Base-by-base conservation (phyloP, 139 green algal genomes). In the Coccomyxa sp. region DNA sequence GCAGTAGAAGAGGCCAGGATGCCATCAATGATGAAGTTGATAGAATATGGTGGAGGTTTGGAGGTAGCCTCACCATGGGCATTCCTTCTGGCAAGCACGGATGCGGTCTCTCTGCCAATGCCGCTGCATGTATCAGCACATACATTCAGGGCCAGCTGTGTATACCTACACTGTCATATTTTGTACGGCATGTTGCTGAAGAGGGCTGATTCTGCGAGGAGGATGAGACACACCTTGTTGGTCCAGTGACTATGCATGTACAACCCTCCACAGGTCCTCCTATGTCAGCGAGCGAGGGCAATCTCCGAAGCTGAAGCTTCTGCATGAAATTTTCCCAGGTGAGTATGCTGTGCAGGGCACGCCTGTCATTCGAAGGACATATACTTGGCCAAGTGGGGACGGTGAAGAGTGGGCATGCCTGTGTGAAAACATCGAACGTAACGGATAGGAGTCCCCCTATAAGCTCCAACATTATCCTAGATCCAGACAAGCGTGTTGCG, bases 31-130 rank as follows among this genome's bases (percentile, higher is more conserved):
- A 68, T 34, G 41, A 24, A 68, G 37, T 16, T 39, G 33, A 75
- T 40, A 34, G n/a, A n/a, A n/a, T n/a, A n/a, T n/a, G n/a, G n/a
- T n/a, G n/a, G n/a, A n/a, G n/a, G n/a, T n/a, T n/a, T n/a, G n/a
- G n/a, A n/a, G 70, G 34, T 7, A 27, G 72, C 7, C 77, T 6
- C 81, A 93, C 88, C 92, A 73, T 89, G 86, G 12, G 88, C 90
- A 6, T 88, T 87, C 8, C 89, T 74, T 8, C 86, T 79, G 0
- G 81, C 84, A 29, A 96, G 79, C 16, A 81, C 88, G 33, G 78
- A 79, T 10, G 92, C 90, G 38, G 92, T 94, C 78, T 92, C 89
- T 58, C 78, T 55, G 35, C 92, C 92, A 55, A 96, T 96, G 72
- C 92, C 92, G 72, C 91, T 95, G 85, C 82, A 80, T 44, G n/a